Percentiles rank a stretch among this genome's conserved stretches.
These are phyloP conservation scores for Aureobasidium zeae DNA, from an alignment of 2,329 filamentous ascomycete genomes.

Conservation along the genomic window DNA sequence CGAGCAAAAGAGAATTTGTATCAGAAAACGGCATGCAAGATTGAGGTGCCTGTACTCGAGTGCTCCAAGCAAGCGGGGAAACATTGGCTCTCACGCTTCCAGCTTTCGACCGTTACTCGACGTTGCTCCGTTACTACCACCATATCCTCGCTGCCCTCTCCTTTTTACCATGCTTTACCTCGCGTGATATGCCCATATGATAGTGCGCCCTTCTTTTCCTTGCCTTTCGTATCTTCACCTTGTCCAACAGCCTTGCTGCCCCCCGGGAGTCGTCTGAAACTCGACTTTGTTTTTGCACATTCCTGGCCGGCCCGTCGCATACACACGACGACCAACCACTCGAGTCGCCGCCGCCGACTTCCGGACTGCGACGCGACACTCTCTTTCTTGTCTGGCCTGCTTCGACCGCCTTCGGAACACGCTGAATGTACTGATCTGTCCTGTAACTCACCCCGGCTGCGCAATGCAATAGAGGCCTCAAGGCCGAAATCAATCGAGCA, in stretches of 20 bases:
- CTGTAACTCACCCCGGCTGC: conserved; percentile 9
- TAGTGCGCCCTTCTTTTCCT: conserved; percentile 10
- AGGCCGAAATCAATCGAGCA: conserved; percentile 5
- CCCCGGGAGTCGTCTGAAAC: too few species aligned
- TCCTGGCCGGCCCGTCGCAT: conserved; percentile 13
- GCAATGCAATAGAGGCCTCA: conserved; percentile 15
- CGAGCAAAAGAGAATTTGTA: too few species aligned
- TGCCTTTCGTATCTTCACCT: conserved; percentile 6
- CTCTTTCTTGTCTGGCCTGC: conserved; percentile 5
- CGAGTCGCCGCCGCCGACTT: background rate
- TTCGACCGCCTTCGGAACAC: background rate
- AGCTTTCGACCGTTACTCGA: conserved; percentile 12
- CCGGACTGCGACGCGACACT: conserved; percentile 1
- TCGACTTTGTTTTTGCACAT: conserved; percentile 9
- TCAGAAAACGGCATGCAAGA: too few species aligned
- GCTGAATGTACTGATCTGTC: conserved; percentile 9
- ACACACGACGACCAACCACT: conserved; percentile 5
- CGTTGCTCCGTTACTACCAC: conserved; percentile 7
- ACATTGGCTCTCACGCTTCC: conserved; percentile 8
- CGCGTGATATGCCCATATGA: conserved; percentile 14
- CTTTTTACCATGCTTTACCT: conserved; percentile 11
- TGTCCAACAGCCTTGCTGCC: background rate
- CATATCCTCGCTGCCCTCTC: conserved; percentile 12
- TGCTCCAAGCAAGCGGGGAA: background rate
- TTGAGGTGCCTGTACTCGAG: too few species aligned